phyloP scores from a whole-genome alignment of 371 early-diverging fungal species.

The Rhizopus stolonifer region DNA sequence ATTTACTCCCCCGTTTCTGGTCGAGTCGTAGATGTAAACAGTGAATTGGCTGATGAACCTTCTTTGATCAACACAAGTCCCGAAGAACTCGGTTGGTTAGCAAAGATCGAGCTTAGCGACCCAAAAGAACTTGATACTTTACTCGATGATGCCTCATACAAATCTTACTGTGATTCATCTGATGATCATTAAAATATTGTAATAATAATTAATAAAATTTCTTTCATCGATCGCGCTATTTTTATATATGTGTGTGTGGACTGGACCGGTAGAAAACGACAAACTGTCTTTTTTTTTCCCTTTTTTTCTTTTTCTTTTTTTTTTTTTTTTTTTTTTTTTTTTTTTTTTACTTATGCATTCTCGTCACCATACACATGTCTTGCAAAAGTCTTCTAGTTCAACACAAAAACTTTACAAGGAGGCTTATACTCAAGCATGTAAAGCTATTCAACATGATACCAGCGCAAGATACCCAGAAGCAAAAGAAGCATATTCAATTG shows the following conservation, averaged over 20 bases:
- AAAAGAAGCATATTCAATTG: constrained; percentile 41
- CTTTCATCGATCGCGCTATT: too few relatives aligned
- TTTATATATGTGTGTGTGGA: too few relatives aligned
- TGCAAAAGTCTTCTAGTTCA: constrained; percentile 16
- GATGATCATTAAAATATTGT: constrained; percentile 19
- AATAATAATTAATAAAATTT: not conserved
- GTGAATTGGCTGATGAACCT: constrained; percentile 62
- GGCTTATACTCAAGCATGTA: constrained; percentile 47
- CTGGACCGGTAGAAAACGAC: not conserved
- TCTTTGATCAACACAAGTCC: constrained; percentile 78
- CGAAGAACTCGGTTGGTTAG: constrained; percentile 86
- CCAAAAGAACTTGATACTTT: constrained; percentile 69
- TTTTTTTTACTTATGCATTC: constrained; percentile 14
- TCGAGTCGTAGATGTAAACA: constrained; percentile 79
- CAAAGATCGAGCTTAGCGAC: constrained; percentile 81
- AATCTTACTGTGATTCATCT: constrained; percentile 43
- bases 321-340: constrained; percentile 8
- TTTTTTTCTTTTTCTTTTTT: not conserved
- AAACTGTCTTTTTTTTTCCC: not conserved
- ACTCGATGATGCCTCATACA: constrained; percentile 74
- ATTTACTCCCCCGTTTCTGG: constrained; percentile 90
- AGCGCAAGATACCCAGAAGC: constrained; percentile 49
- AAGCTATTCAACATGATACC: constrained; percentile 53
- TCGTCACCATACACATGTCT: constrained; percentile 2
- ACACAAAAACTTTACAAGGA: constrained; percentile 36